Evolutionary conservation across 2,329 filamentous ascomycete species (phyloP), one percentile per base, ranked within the genome.

Genomic region (Trichoderma endophyticum): DNA sequence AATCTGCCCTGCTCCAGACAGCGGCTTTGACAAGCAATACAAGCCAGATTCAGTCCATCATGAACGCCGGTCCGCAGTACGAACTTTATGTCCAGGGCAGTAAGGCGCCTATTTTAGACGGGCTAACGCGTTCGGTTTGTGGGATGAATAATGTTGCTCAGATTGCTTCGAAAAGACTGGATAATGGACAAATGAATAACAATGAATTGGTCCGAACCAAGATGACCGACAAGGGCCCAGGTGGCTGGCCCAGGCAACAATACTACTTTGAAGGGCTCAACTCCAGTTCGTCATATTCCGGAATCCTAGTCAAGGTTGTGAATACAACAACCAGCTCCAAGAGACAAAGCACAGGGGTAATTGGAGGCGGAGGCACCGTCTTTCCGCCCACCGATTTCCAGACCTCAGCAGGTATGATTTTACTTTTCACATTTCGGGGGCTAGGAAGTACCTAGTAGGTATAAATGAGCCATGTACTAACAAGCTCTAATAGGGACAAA

Each of bases 211-310:
- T 90, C 34, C 84, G 82, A 15, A 89, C 88, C 59, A 85, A 88
- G 51, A 92, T 97, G 85, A 95, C 91, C 3, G 90, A 86, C 32
- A 87, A 90, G 36, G 93, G 89, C 4, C 83, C 86, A 1, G 89
- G 89, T 4, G 88, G 88, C 65, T 85, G 90, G 73, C 93, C 93
- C 1, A 95, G 94, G 79, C 91, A 97, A 79, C 94, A 97, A 77
- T 97, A 99, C 80, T 94, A 95, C 76, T 86, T 98, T 62, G 89
- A 87, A 48, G 89, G 90, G 0, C 86, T 99, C 54, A 93, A 94
- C 73, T 83, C 86, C 4, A 93, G 89, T 75, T 90, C 91, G 5
- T 84, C 82, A 0, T 98, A 98, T 77, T 84, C 85, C 48, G 94
- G 90, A 0, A 91, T 94, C 69, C 83, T 98, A 15, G 92, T 93